Conservation (phyloP, 208 protist genomes). For the Leishmania lainsoni region DNA sequence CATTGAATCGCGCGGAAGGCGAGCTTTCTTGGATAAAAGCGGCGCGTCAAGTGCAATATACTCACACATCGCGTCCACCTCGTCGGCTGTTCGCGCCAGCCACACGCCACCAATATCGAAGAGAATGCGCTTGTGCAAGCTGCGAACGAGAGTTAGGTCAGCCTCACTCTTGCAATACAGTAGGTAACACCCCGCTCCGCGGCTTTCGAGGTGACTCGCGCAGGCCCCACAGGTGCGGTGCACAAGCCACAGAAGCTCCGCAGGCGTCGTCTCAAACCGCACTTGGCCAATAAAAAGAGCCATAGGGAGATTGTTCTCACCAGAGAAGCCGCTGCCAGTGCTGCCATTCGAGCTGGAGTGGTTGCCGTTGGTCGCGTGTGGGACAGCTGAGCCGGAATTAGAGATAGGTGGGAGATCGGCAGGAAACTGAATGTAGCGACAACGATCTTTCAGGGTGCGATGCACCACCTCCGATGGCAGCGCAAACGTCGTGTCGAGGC, state of each 20-base stretch:
- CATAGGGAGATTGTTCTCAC: conserved; percentile 22
- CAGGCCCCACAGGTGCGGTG: conserved; percentile 66
- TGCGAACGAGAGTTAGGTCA: conserved; percentile 64
- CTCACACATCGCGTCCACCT: conserved; percentile 78
- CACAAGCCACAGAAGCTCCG: conserved; percentile 81
- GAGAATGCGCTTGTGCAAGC: conserved; percentile 81
- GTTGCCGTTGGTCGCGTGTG: conserved; percentile 3
- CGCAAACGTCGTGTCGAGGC: conserved; percentile 30
- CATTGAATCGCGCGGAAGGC: conserved; percentile 78
- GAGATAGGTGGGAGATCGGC: conserved; percentile 24
- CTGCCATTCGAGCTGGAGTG: conserved; percentile 10
- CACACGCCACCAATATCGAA: conserved; percentile 85
- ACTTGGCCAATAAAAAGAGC: conserved; percentile 87
- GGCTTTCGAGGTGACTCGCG: conserved; percentile 62
- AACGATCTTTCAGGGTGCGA: conserved; percentile 60
- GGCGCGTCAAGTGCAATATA: conserved; percentile 74
- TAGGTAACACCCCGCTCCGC: conserved; percentile 79
- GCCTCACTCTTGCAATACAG: conserved; percentile 67
- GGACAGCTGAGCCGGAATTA: conserved; percentile 7
- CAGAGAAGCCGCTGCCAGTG: conserved; percentile 13
- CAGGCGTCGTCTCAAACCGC: conserved; percentile 78
- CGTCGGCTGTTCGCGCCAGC: conserved; percentile 68
- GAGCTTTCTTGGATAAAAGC: conserved; percentile 58
- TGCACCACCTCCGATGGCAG: conserved; percentile 67
- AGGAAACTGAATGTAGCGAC: conserved; percentile 76